A percentile compares a stretch with the other conserved stretches of the same genome.
Conservation (phyloP, 2,329 filamentous ascomycete genomes). For the Phyllosticta paracitricarpa region DNA sequence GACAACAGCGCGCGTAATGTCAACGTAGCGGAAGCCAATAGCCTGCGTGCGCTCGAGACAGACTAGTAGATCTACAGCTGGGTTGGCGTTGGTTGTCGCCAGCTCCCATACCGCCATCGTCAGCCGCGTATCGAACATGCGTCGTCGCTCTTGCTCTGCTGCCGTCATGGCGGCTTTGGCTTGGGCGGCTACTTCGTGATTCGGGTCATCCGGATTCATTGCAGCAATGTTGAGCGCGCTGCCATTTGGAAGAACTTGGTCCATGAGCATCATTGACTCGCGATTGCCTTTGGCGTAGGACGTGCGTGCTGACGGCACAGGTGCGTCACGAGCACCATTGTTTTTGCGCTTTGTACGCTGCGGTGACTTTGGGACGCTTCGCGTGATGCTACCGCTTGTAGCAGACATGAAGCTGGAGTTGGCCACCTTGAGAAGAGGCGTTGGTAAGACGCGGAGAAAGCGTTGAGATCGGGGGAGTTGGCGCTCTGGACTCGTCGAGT, state of each 20-base stretch:
- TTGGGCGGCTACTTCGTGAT: slow-evolving; percentile 21
- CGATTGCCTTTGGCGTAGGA: slow-evolving; percentile 25
- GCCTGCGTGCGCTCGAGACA: slow-evolving; percentile 84
- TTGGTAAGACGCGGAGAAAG: slow-evolving; percentile 80
- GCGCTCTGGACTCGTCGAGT: slow-evolving; percentile 61
- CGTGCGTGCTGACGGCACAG: slow-evolving; percentile 9
- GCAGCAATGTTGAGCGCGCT: slow-evolving; percentile 23
- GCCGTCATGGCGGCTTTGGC: slow-evolving; percentile 47
- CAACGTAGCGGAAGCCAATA: slow-evolving; percentile 94
- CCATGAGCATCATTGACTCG: slow-evolving; percentile 41
- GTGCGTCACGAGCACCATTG: slow-evolving; percentile 13
- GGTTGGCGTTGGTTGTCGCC: slow-evolving; percentile 83
- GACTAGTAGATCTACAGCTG: slow-evolving; percentile 83
- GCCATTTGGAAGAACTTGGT: slow-evolving; percentile 34
- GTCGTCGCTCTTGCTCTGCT: slow-evolving; percentile 61
- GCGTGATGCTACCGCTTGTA: slow-evolving; percentile 71
- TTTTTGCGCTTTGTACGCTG: slow-evolving; percentile 14
- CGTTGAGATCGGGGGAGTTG: slow-evolving; percentile 86
- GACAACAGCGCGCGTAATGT: slow-evolving; percentile 82
- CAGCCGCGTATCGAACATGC: slow-evolving; percentile 70
- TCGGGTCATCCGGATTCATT: slow-evolving; percentile 19
- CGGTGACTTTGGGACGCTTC: slow-evolving; percentile 38
- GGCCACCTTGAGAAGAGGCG: slow-evolving; percentile 82
- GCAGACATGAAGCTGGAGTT: slow-evolving; percentile 94
- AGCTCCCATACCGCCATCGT: slow-evolving; percentile 93